Evolutionary conservation across 2,329 filamentous ascomycete genomes (phyloP), one percentile per base, ranked within the genome.

Genomic region (Aspergillus sp.): DNA sequence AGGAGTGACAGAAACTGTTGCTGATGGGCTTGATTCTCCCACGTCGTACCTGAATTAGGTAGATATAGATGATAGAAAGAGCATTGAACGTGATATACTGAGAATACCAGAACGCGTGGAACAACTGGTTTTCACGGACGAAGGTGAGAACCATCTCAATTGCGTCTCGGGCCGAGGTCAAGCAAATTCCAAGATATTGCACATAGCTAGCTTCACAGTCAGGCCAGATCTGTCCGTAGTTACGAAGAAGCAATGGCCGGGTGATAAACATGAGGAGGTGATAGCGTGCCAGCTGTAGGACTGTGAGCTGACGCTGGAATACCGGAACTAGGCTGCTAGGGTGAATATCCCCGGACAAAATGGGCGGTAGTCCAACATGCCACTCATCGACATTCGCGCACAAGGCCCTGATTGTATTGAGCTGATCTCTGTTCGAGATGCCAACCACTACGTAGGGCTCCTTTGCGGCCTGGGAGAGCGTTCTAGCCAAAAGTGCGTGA

Each of bases 51-150:
- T 66, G 59, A 5, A 64, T 66, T 3, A 66, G 53, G 30, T 61
- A 65, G 4, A 66, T 63, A 24, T 67, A 67, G 2, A 65, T 58
- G 6, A 64, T 63, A 1, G 65, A 67, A 11, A 66, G 15, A 12
- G 65, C 64, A 12, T 66, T 66, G 52, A 67, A 66, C 1, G 65
- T 59, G 13, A 67, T 65, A 13, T 67, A 67, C 47, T 67, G 65
- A 1, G 65, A 65, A 15, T 64, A 67, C 65, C 65, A 67, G 18
- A 67, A 67, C 3, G 64, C 58, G 2, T 57, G 61, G n/a, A 64
- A 66, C 9, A 67, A 43, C 15, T 65, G 59, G 9, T 63, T 61
- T 3, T 65, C 65, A 5, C 62, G 58, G 9, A 61, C 64, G 17
- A 66, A 60, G n/a, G 53, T 58, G 24, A 66, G 56, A 2, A 65